phyloP scores from a whole-genome alignment of 805 yeast genomes.

The Lachancea nothofagi region DNA sequence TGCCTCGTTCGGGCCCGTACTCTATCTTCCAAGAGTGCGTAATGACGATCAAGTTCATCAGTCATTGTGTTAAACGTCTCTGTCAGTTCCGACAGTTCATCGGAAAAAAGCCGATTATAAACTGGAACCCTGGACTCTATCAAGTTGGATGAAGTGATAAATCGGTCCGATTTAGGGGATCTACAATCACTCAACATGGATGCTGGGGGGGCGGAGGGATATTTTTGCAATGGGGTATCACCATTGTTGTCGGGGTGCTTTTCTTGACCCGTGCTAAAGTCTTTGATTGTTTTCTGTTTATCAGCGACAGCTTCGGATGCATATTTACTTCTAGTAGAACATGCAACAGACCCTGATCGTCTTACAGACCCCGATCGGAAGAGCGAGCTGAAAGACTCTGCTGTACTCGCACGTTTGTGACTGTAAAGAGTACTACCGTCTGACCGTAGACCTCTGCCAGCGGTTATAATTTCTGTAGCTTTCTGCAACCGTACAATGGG shows the following conservation, averaged over 20 bases:
- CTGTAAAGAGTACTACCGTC: constrained; percentile 9
- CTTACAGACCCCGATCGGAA: constrained; percentile 2
- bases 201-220: constrained; percentile 1
- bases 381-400: constrained; percentile 4
- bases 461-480: constrained; percentile 61
- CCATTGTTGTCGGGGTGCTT: neutral
- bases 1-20: constrained; percentile 83
- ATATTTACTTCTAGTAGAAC: neutral
- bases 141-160: constrained; percentile 32
- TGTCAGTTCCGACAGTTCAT: constrained; percentile 82
- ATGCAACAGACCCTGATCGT: constrained; percentile 1
- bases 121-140: constrained; percentile 41
- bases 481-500: constrained; percentile 75
- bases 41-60: constrained; percentile 78
- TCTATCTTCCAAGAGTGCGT: constrained; percentile 78
- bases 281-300: neutral
- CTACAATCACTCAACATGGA: constrained; percentile 13
- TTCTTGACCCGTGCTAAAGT: neutral
- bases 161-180: constrained; percentile 17
- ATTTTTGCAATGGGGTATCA: constrained; percentile 1
- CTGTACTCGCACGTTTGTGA: constrained; percentile 9
- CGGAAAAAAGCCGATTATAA: constrained; percentile 52
- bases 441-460: constrained; percentile 37
- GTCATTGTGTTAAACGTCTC: constrained; percentile 91
- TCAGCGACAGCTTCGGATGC: neutral